phyloP scores from a whole-genome alignment of 1,284 basidiomycete genomes.

The Xerocomus minutiporus region DNA sequence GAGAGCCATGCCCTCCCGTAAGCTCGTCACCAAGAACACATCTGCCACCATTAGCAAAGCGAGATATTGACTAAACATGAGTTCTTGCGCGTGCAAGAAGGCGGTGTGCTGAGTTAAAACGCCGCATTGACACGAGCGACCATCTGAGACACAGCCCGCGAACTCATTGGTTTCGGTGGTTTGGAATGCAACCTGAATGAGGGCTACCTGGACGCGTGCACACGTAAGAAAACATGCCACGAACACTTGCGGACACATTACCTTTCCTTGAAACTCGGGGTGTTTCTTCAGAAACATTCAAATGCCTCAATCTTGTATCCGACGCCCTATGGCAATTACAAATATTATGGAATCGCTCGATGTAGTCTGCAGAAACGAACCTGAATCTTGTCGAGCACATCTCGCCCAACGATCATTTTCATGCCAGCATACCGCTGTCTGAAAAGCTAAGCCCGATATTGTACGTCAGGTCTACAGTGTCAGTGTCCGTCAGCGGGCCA shows the following conservation, averaged over 20 bases:
- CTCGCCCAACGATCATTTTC: constrained; percentile 82
- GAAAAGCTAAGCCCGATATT: constrained; percentile 75
- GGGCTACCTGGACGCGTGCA: no score
- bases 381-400: constrained; percentile 71
- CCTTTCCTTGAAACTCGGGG: constrained; percentile 71
- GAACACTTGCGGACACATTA: constrained; percentile 17
- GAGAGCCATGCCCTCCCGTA: constrained; percentile 38
- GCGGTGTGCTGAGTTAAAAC: no score
- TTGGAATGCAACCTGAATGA: no score
- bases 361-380: no score
- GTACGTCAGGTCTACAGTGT: constrained; percentile 53
- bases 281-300: constrained; percentile 74
- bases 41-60: constrained; percentile 80
- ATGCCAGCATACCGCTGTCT: constrained; percentile 78
- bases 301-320: constrained; percentile 48
- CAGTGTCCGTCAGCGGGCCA: constrained; percentile 8
- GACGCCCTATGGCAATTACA: no score
- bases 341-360: no score
- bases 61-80: constrained; percentile 84
- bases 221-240: not conserved
- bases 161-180: no score
- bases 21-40: constrained; percentile 80
- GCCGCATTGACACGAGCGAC: no score
- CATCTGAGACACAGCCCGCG: constrained; percentile 26
- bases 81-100: constrained; percentile 37